Base-by-base conservation (phyloP, 164 flowering plant genomes). In the Annona cherimola region DNA sequence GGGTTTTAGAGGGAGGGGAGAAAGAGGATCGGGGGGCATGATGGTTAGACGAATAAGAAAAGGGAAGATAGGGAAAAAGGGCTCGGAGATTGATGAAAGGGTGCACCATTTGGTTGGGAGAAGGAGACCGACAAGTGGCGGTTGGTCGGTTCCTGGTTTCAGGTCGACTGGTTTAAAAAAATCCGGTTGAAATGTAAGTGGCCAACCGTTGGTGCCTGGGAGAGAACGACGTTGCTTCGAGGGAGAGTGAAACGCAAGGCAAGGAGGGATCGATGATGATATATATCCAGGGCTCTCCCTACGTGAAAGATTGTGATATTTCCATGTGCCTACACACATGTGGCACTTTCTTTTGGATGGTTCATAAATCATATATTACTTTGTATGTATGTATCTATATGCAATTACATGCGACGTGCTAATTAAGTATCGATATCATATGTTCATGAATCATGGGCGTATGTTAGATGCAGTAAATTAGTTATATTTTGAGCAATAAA, bases 151-250 rank as follows among this genome's bases (percentile, higher is more conserved):
- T 64, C 54, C 63, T 11, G 60, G 70, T 67, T 61, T n/a, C 9
- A 14, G 66, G 69, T 63, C 42, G 67, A 41, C 18, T 26, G 5
- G 2, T 26, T 78, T 68, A 57, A 54, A 68, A 71, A 59, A 69
- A 45, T 45, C 26, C 60, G 65, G 76, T 60, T n/a, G 61, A 66
- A 20, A 50, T 42, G 55, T 71, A 65, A 82, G 80, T 82, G 85
- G 85, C 83, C 78, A 82, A 82, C 85, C 79, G 63, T 62, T 76
- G 69, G 68, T 62, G 77, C 79, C 76, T 79, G 69, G 82, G 82
- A 80, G 82, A 77, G 78, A 82, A 71, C 84, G 71, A 80, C 84
- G 81, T 79, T 65, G 68, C 76, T 64, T 71, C 12, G 20, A 5
- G 74, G 76, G 62, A 69, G 79, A 77, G 78, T 81, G 62, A 77